Percentiles rank a stretch among this genome's conserved stretches.
Evolutionary conservation across 352 stramenopile species (phyloP).

Genomic region (Phytophthora quininea): DNA sequence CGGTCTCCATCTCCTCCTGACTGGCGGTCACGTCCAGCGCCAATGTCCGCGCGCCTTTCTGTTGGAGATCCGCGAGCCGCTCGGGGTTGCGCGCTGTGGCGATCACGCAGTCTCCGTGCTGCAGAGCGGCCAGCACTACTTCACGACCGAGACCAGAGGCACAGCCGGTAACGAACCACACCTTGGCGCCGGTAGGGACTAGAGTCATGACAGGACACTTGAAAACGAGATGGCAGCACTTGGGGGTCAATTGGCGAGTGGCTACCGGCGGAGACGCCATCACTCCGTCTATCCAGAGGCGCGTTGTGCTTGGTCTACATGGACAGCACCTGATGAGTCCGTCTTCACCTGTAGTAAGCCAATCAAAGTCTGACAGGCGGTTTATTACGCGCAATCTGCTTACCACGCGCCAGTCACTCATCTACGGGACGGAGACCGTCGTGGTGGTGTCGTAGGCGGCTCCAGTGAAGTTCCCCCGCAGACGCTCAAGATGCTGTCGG

Average conservation of each 20-base stretch:
- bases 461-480: constrained; percentile 27
- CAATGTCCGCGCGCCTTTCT: constrained; percentile 35
- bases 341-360: constrained; percentile 1
- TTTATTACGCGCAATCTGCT: constrained; percentile 18
- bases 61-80: constrained; percentile 31
- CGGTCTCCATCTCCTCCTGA: constrained; percentile 31
- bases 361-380: constrained; percentile 8
- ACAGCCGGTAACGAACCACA: constrained; percentile 51
- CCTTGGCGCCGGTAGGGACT: constrained; percentile 26
- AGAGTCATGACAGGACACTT: constrained; percentile 14
- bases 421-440: constrained; percentile 17
- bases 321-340: constrained; percentile 30
- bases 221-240: neutral
- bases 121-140: constrained; percentile 42
- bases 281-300: constrained; percentile 11
- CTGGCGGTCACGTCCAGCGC: constrained; percentile 43
- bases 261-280: neutral
- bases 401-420: constrained; percentile 4
- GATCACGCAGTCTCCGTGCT: constrained; percentile 41
- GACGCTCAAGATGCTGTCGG: constrained; percentile 27
- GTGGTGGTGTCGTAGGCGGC: constrained; percentile 7
- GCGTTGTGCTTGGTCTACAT: constrained; percentile 23
- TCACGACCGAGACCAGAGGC: constrained; percentile 40
- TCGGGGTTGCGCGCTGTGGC: constrained; percentile 38
- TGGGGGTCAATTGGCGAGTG: constrained; percentile 19